These are phyloP conservation scores for Eucalyptus curtisii DNA, from an alignment of 345 rosid species.

Conservation along the genomic window DNA sequence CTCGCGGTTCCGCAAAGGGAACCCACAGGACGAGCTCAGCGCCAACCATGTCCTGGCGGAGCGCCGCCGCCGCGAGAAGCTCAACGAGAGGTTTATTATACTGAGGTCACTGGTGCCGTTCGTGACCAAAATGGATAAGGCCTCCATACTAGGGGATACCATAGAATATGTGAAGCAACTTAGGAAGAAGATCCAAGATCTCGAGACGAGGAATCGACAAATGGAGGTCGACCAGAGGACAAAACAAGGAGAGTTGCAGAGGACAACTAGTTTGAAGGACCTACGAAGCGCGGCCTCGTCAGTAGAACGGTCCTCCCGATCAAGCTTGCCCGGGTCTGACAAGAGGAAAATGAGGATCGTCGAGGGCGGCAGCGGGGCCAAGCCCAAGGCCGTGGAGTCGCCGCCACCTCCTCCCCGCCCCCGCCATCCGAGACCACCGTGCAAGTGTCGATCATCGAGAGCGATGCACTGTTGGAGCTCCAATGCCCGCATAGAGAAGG, in stretches of 20 bases:
- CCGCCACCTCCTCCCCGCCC: background rate
- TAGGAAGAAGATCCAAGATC: conserved; percentile 64
- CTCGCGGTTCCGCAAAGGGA: conserved; percentile 24
- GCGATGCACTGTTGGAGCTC: conserved; percentile 73
- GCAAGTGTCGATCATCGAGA: conserved; percentile 93
- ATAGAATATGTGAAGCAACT: conserved; percentile 92
- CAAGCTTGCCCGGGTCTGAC: conserved; percentile 4
- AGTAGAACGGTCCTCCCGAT: conserved; percentile 18
- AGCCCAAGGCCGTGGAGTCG: conserved; percentile 28
- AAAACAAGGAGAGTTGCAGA: conserved; percentile 13
- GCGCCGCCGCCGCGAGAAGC: conserved; percentile 91
- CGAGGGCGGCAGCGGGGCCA: conserved; percentile 24
- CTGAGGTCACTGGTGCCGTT: conserved; percentile 84
- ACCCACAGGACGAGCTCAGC: conserved; percentile 55
- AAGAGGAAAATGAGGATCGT: conserved; percentile 46
- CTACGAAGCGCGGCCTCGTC: conserved; percentile 9
- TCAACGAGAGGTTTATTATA: conserved; percentile 76
- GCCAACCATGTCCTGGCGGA: conserved; percentile 92
- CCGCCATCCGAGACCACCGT: conserved; percentile 16
- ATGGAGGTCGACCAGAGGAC: conserved; percentile 37
- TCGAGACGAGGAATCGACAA: conserved; percentile 39
- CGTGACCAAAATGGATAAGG: conserved; percentile 98
- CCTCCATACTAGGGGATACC: conserved; percentile 90
- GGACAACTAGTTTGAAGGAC: conserved; percentile 15
- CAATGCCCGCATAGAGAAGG: conserved; percentile 70